Percentiles rank a stretch among this genome's conserved stretches.
These are phyloP conservation scores for Hypomontagnella submonticulosa DNA, from an alignment of 495 filamentous ascomycete species.

Conservation along the genomic window DNA sequence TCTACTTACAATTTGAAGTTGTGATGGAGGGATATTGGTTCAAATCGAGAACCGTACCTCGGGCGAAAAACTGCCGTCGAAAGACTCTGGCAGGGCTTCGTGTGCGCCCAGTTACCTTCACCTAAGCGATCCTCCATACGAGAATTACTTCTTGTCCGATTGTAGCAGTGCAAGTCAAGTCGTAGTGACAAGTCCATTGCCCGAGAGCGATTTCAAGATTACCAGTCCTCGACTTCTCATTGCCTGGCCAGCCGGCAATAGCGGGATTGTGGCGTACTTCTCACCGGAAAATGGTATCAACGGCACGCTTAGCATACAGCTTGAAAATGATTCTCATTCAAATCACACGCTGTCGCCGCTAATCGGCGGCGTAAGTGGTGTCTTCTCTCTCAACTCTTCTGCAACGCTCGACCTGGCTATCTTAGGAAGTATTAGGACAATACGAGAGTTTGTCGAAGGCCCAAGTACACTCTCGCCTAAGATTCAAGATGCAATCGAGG, in stretches of 20 bases:
- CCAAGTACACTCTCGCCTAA: slow-evolving; percentile 60
- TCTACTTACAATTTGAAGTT: slow-evolving; percentile 34
- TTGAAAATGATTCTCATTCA: slow-evolving; percentile 57
- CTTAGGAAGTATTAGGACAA: slow-evolving; percentile 68
- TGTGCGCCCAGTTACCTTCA: slow-evolving; percentile 40
- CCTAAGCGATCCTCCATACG: slow-evolving; percentile 61
- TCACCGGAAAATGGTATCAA: slow-evolving; percentile 63
- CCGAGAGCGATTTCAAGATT: slow-evolving; percentile 63
- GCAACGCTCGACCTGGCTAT: slow-evolving; percentile 65
- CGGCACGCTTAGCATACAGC: slow-evolving; percentile 62
- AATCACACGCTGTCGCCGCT: slow-evolving; percentile 51
- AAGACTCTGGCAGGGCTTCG: slow-evolving; percentile 6
- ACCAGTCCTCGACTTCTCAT: slow-evolving; percentile 67
- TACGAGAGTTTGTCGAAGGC: slow-evolving; percentile 71
- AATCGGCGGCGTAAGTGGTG: slow-evolving; percentile 61
- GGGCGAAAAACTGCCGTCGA: slow-evolving; percentile 10
- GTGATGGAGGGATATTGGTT: slow-evolving; percentile 46
- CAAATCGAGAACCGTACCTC: slow-evolving; percentile 18
- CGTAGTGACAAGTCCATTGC: slow-evolving; percentile 65
- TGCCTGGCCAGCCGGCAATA: slow-evolving; percentile 74
- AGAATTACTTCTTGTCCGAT: slow-evolving; percentile 73
- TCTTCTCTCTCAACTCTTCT: slow-evolving; percentile 66
- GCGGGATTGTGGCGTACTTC: slow-evolving; percentile 66
- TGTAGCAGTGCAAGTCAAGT: slow-evolving; percentile 68
- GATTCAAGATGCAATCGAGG: slow-evolving; percentile 62